Percentiles rank a stretch among this genome's conserved stretches.
Conservation (phyloP, 306 rosid species). For the Morella rubra region DNA sequence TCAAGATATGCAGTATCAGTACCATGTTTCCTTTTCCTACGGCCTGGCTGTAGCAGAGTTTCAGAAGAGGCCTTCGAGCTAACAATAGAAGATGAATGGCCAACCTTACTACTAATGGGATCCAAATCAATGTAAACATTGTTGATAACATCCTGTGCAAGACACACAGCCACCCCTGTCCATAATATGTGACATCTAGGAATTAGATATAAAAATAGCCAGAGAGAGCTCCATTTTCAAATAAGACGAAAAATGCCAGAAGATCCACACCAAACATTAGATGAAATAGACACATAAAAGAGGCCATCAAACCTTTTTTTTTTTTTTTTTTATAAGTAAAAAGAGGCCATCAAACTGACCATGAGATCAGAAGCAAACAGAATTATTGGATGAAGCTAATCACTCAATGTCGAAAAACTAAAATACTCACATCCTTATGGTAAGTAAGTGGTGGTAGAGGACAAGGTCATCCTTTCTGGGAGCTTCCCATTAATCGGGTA, state of each 20-base stretch:
- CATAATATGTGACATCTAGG: conserved; percentile 17
- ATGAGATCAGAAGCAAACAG: background rate
- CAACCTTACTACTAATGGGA: conserved; percentile 37
- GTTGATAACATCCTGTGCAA: conserved; percentile 60
- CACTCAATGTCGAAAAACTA: background rate
- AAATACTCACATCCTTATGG: background rate
- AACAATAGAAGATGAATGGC: conserved; percentile 30
- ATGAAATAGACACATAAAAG: background rate
- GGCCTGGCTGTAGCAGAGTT: conserved; percentile 33
- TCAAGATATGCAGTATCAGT: conserved; percentile 39
- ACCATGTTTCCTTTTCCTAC: conserved; percentile 65
- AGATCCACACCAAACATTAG: background rate
- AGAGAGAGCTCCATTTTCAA: conserved; percentile 17
- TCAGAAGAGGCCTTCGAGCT: conserved; percentile 40
- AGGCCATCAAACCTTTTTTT: background rate
- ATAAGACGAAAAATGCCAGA: conserved; percentile 12
- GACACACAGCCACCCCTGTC: conserved; percentile 74
- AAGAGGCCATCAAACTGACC: background rate
- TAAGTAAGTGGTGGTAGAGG: background rate
- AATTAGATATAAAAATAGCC: background rate
- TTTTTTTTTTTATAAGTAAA: no score
- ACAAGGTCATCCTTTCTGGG: background rate
- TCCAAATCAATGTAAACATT: conserved; percentile 71
- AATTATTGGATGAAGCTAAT: background rate
- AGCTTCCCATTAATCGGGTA: background rate